Percentiles rank a stretch among this genome's conserved stretches.
Conservation (phyloP, 805 yeast species). For the Lachancea sp. region DNA sequence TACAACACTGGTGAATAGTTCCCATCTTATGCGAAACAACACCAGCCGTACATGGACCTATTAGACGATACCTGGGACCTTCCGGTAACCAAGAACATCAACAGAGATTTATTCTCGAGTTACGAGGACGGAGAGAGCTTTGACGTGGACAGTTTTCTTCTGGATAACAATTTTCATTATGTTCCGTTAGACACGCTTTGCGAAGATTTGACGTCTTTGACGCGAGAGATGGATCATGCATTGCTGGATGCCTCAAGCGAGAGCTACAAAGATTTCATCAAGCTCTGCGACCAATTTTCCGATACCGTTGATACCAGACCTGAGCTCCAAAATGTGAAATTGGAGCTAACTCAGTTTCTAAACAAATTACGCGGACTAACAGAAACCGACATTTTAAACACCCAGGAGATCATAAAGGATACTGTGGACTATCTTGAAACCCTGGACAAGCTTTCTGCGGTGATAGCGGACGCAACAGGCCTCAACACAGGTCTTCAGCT, state of each 20-base stretch:
- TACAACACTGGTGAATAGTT: no score
- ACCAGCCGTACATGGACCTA: slow-evolving; percentile 17
- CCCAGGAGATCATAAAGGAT: slow-evolving; percentile 21
- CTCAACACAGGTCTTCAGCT: slow-evolving; percentile 15
- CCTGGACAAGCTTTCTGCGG: slow-evolving; percentile 19
- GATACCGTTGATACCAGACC: slow-evolving; percentile 18
- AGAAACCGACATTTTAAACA: slow-evolving; percentile 17
- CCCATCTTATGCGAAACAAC: no score
- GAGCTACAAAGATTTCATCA: slow-evolving; percentile 23
- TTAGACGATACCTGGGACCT: slow-evolving; percentile 23
- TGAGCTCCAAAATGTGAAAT: slow-evolving; percentile 21
- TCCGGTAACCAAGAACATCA: slow-evolving; percentile 25
- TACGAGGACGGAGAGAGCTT: slow-evolving; percentile 18
- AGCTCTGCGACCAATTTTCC: slow-evolving; percentile 22
- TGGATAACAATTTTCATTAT: slow-evolving; percentile 30
- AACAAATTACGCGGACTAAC: slow-evolving; percentile 17
- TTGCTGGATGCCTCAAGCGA: slow-evolving; percentile 23
- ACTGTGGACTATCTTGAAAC: slow-evolving; percentile 24
- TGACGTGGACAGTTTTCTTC: slow-evolving; percentile 25
- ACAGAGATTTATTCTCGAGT: slow-evolving; percentile 22
- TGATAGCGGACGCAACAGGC: slow-evolving; percentile 15
- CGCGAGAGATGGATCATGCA: slow-evolving; percentile 21
- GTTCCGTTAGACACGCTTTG: slow-evolving; percentile 27
- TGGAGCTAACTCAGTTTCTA: slow-evolving; percentile 21
- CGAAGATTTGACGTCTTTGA: slow-evolving; percentile 20